phyloP scores from a whole-genome alignment of 169 alveolate genomes.

The Plasmodium vinckei region DNA sequence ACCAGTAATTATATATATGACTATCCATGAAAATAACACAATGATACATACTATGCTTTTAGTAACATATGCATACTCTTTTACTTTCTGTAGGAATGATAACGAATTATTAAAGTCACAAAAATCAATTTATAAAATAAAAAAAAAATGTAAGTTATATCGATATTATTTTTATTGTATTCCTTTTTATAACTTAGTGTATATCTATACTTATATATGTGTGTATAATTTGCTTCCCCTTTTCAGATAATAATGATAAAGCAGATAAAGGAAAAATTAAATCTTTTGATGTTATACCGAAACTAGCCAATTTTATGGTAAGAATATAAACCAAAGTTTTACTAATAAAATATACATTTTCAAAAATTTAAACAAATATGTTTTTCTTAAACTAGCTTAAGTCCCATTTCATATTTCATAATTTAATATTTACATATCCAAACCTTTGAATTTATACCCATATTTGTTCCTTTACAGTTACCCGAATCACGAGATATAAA shows the following conservation, averaged over 20 bases:
- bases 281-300: slow-evolving; percentile 58
- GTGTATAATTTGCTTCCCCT: neutral
- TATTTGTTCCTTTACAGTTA: slow-evolving; percentile 18
- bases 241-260: slow-evolving; percentile 16
- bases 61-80: slow-evolving; percentile 5
- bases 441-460: neutral
- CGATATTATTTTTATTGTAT: neutral
- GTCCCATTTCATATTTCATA: neutral
- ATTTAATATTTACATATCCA: neutral
- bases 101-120: slow-evolving; percentile 58
- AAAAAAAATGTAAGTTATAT: slow-evolving; percentile 55
- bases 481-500: slow-evolving; percentile 56
- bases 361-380: neutral
- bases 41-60: neutral
- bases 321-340: slow-evolving; percentile 4
- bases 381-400: neutral
- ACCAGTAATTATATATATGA: slow-evolving; percentile 37
- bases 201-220: neutral
- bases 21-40: neutral
- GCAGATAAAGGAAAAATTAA: slow-evolving; percentile 23
- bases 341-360: neutral
- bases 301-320: slow-evolving; percentile 71
- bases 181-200: neutral
- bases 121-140: slow-evolving; percentile 44
- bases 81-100: slow-evolving; percentile 37